These are phyloP conservation scores for Ceratocystis diversiconidia DNA, from an alignment of 2,329 filamentous ascomycete genomes.

Conservation along the genomic window DNA sequence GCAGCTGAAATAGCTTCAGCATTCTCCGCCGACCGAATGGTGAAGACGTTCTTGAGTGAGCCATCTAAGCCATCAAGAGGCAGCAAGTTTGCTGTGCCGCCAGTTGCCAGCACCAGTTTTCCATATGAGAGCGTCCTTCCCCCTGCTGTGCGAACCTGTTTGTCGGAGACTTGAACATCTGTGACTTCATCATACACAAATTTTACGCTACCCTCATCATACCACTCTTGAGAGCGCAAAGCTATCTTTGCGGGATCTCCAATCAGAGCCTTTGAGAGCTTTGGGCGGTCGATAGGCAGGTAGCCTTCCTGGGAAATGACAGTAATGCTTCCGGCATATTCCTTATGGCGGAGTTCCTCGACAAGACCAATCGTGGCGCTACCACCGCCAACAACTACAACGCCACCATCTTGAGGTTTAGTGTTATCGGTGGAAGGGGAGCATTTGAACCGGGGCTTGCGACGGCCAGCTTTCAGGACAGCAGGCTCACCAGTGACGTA, in stretches of 20 bases:
- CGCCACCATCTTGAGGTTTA: constrained; percentile 38
- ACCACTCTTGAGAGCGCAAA: constrained; percentile 65
- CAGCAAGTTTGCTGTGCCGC: constrained; percentile 60
- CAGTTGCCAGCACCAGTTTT: constrained; percentile 82
- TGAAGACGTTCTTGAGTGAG: constrained; percentile 66
- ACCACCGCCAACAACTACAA: constrained; percentile 80
- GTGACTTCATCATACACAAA: constrained; percentile 51
- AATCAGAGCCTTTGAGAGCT: constrained; percentile 86
- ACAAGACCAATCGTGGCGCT: constrained; percentile 70
- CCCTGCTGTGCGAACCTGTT: constrained; percentile 58
- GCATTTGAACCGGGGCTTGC: constrained; percentile 37
- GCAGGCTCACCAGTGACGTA: constrained; percentile 72
- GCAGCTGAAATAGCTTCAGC: constrained; percentile 63
- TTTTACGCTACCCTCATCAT: constrained; percentile 46
- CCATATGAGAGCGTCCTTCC: constrained; percentile 63
- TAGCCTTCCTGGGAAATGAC: constrained; percentile 74
- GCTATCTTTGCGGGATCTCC: constrained; percentile 66
- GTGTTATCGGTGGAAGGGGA: constrained; percentile 27
- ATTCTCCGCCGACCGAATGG: constrained; percentile 64
- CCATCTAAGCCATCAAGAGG: constrained; percentile 77
- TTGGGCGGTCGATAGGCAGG: constrained; percentile 81
- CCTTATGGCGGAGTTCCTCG: constrained; percentile 68
- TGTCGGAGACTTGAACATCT: constrained; percentile 59
- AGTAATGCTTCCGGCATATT: constrained; percentile 67
- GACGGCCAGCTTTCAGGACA: constrained; percentile 60